Base-by-base conservation (phyloP, 495 filamentous ascomycete genomes). In the Cairneyella variabilis region DNA sequence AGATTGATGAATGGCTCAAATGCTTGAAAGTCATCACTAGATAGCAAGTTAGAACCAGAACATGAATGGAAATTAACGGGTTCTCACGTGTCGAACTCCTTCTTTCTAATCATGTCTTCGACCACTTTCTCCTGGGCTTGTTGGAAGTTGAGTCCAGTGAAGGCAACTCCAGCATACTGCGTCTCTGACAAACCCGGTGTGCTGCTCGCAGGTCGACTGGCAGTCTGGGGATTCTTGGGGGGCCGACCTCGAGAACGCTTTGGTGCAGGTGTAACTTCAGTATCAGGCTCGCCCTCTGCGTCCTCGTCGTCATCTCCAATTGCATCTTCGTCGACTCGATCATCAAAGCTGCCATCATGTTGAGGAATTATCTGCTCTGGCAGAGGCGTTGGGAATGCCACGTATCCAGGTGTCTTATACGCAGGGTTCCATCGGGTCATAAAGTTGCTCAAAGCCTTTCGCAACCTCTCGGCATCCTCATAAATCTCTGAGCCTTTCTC, bases 81-180 rank as follows among this genome's bases (percentile, higher is more conserved):
- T 43, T 46, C 59, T 49, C 25, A 63, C 60, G 76, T 64, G 43
- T 74, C 71, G 42, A 40, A 22, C 26, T 89, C 85, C 40, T 80
- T 77, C 51, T 83, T 75, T 20, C 77, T 73, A 10, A 89, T 74
- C 46, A 90, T 55, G 55, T 87, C 84, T 25, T 79, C 75, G 0
- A 95, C 71, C 26, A 95, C 83, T 70, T 87, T 86, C 52, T 91
- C 87, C 63, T 95, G 89, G 0, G 88, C 89, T 54, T 88, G 73
- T 59, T 90, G 88, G 60, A 95, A 88, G 18, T 60, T 83, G 44
- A 87, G 79, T 37, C 82, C 82, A 54, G 81, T 72, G 65, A 82
- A 84, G 10, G 73, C 70, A 41, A 71, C 74, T 50, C 70, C 72
- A 44, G 79, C 78, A 59, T 64, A 66, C 43, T 69, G 68, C n/a